Evolutionary conservation across 139 green algal genomes (phyloP).

Genomic region (Coelastrella sp.): DNA sequence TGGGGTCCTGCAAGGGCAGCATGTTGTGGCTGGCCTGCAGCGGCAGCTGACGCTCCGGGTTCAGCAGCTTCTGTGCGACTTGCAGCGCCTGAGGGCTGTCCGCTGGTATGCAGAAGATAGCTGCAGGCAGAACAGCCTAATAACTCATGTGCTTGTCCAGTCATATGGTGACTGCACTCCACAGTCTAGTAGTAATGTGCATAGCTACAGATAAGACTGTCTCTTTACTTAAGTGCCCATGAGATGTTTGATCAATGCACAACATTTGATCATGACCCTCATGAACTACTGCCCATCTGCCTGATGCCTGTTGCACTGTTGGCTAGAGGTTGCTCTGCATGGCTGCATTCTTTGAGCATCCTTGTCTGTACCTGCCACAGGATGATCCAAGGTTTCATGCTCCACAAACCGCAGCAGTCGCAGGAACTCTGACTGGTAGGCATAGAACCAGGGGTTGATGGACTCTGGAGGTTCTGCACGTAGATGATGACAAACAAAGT

Average conservation of each 20-base stretch:
- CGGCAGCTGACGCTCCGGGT: conserved; percentile 45
- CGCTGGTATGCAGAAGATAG: conserved; percentile 47
- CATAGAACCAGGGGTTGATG: conserved; percentile 82
- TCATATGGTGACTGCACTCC: not conserved
- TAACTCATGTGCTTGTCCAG: not conserved
- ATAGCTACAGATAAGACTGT: too few species aligned
- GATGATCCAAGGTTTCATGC: conserved; percentile 90
- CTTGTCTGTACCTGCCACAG: conserved; percentile 67
- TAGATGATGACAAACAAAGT: not conserved
- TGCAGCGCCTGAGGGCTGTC: conserved; percentile 49
- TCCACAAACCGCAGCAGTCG: conserved; percentile 85
- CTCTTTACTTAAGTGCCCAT: too few species aligned
- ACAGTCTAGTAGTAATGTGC: too few species aligned
- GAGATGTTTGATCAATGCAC: too few species aligned
- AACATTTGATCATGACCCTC: too few species aligned
- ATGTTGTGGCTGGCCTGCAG: conserved; percentile 53
- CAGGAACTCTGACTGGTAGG: conserved; percentile 82
- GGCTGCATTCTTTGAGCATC: not conserved
- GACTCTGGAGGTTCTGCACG: conserved; percentile 21
- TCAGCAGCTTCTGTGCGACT: conserved; percentile 60
- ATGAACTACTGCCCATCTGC: too few species aligned
- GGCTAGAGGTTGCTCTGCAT: too few species aligned
- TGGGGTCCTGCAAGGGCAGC: conserved; percentile 53
- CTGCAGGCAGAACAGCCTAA: not conserved
- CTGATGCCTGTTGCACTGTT: too few species aligned